Evolutionary conservation across 176 grass and related monocot genomes (phyloP).

Genomic region (Themeda triandra): DNA sequence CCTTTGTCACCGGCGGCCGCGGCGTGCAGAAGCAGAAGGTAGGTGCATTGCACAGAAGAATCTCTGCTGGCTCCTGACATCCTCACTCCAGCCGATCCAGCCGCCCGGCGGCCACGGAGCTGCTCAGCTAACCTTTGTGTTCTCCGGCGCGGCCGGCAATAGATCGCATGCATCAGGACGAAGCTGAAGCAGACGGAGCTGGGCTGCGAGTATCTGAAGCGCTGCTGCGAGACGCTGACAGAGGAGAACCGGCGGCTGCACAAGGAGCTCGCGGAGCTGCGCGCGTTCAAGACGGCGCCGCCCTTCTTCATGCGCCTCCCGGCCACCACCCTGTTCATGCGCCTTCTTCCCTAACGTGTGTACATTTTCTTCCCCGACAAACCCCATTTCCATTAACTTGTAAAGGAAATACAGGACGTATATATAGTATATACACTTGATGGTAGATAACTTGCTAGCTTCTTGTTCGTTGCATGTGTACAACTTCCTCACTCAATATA

Average conservation of each 20-base stretch:
- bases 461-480: too few relatives aligned
- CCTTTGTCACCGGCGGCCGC: neutral
- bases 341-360: too few relatives aligned
- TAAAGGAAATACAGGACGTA: too few relatives aligned
- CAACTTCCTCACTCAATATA: too few relatives aligned
- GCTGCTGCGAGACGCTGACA: constrained; percentile 77
- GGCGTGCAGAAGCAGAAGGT: constrained; percentile 66
- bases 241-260: constrained; percentile 88
- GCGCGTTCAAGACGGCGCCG: constrained; percentile 61
- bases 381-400: too few relatives aligned
- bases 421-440: too few relatives aligned
- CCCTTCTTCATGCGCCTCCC: constrained; percentile 89
- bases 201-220: constrained; percentile 84
- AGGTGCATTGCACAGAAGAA: constrained; percentile 23
- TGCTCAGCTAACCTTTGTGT: neutral
- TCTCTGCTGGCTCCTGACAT: neutral
- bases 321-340: constrained; percentile 92
- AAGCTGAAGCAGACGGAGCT: constrained; percentile 94
- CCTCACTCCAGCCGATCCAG: too few relatives aligned
- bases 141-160: neutral
- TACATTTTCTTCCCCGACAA: too few relatives aligned
- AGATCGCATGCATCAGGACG: constrained; percentile 51
- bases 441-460: too few relatives aligned
- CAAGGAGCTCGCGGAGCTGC: constrained; percentile 82
- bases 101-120: neutral